These are phyloP conservation scores for Tricholoma saponaceum DNA, from an alignment of 768 basidiomycete genomes.

Conservation along the genomic window DNA sequence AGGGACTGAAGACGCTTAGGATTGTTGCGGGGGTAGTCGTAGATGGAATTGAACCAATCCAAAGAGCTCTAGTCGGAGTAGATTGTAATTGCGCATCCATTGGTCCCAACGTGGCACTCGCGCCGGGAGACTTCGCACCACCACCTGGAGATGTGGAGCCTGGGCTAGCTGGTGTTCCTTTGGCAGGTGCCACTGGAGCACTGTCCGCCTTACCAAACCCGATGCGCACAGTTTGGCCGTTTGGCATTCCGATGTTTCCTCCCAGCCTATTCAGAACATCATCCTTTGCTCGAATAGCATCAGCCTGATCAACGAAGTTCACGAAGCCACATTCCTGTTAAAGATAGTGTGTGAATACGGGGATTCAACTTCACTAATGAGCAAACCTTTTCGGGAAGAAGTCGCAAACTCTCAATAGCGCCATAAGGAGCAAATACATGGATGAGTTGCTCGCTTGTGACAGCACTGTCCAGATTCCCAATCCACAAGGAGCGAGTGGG, in stretches of 20 bases:
- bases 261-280: conserved; percentile 95
- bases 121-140: conserved; percentile 39
- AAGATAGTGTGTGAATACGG: background rate
- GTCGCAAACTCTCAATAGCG: conserved; percentile 90
- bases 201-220: conserved; percentile 98
- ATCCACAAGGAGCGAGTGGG: conserved; percentile 98
- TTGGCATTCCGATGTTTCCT: conserved; percentile 91
- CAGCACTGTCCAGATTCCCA: conserved; percentile 92
- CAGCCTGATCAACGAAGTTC: conserved; percentile 93
- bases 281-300: conserved; percentile 97
- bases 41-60: conserved; percentile 97
- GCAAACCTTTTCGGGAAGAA: conserved; percentile 93
- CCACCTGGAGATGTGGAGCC: conserved; percentile 61
- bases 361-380: conserved; percentile 2
- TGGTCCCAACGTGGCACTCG: conserved; percentile 54
- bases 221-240: conserved; percentile 94
- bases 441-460: conserved; percentile 92
- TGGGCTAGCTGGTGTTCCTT: conserved; percentile 63
- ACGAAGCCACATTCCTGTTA: conserved; percentile 96
- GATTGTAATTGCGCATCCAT: conserved; percentile 87
- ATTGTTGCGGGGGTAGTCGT: conserved; percentile 94
- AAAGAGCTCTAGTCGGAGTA: conserved; percentile 90
- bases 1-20: conserved; percentile 94
- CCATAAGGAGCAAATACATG: conserved; percentile 96
- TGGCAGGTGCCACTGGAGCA: conserved; percentile 87